phyloP scores from a whole-genome alignment of 2,329 filamentous ascomycete genomes.

The Corynespora cassiicola region DNA sequence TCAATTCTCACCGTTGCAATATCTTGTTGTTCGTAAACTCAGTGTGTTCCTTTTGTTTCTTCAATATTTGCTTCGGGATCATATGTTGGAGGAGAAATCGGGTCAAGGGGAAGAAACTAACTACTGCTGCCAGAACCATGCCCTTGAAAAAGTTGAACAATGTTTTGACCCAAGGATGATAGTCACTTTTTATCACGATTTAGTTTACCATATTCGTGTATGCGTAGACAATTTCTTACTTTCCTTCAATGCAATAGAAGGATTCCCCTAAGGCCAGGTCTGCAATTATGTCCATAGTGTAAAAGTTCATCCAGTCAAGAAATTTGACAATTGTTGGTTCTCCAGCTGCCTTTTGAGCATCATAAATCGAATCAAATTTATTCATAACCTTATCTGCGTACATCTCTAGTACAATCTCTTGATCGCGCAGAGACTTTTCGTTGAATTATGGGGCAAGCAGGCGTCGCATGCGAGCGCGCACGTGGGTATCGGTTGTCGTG shows the following conservation, averaged over 20 bases:
- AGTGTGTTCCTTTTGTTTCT: slow-evolving; percentile 6
- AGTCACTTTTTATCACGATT: slow-evolving; percentile 12
- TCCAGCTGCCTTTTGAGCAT: too few species aligned
- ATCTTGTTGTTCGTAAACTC: slow-evolving; percentile 12
- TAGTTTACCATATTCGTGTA: too few species aligned
- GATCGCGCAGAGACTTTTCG: slow-evolving; percentile 5
- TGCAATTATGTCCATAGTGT: slow-evolving; percentile 22
- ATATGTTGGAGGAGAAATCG: background rate
- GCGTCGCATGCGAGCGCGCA: slow-evolving; percentile 12
- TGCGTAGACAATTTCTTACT: too few species aligned
- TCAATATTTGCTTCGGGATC: slow-evolving; percentile 4
- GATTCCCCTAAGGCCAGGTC: slow-evolving; percentile 30
- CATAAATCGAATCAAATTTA: too few species aligned
- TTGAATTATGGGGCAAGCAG: slow-evolving; percentile 10
- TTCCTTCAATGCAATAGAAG: slow-evolving; percentile 32
- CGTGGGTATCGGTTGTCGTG: slow-evolving; percentile 10
- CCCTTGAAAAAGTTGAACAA: slow-evolving; percentile 13
- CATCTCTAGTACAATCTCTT: slow-evolving; percentile 3
- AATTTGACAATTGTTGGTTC: too few species aligned
- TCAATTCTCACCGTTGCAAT: slow-evolving; percentile 8
- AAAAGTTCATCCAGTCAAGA: slow-evolving; percentile 12
- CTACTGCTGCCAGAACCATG: slow-evolving; percentile 12
- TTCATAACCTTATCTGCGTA: slow-evolving; percentile 7
- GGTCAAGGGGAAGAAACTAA: slow-evolving; percentile 4
- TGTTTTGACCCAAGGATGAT: slow-evolving; percentile 20